Evolutionary conservation across 345 rosid genomes (phyloP), one percentile per base, ranked within the genome.

Genomic region (Citropsis articulata): DNA sequence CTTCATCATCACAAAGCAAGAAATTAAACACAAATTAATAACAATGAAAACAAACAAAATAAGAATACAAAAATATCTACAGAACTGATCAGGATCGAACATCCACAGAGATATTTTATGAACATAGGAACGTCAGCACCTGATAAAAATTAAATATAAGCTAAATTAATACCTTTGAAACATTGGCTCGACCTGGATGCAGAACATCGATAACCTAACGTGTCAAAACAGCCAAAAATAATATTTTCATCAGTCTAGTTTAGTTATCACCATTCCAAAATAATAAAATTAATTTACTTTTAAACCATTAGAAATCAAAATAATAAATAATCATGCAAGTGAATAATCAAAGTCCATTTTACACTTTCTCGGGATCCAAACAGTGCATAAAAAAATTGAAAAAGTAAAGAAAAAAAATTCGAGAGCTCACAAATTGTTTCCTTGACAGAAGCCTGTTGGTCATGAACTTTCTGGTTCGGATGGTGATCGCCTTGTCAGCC

Each of bases 171-270:
- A 90, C 93, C 97, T 90, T 92, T 59, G 94, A 86, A 62, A 92
- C 94, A 88, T 89, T 90, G 69, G 94, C 73, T 60, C 90, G 83
- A 5, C 94, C 97, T 12, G 94, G 97, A 81, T 92, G 97, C 69
- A 92, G 87, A 66, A 92, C 91, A 84, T 92, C 94, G 83, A 89
- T 88, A 33, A 92, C 80, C 97, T 92, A 53, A 25, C 13, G 8
- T 63, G 8, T 63, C 36, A 5, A 30, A 30, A 4, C 33, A 30
- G 30, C 36, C 36, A 63, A 63, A 63, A 60, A 63, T 63, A 9
- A 27, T 1, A 35, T 67, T 67, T 67, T 67, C 30, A 42, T 42
- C 50, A 42, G 16, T 12, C 12, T 12, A 42, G 13, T 42, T 42
- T 42, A 42, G 50, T 42, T 42, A 42, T 42, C 50, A 42, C 16